These are phyloP conservation scores for Parathielavia appendiculata DNA, from an alignment of 495 filamentous ascomycete genomes.

Conservation along the genomic window DNA sequence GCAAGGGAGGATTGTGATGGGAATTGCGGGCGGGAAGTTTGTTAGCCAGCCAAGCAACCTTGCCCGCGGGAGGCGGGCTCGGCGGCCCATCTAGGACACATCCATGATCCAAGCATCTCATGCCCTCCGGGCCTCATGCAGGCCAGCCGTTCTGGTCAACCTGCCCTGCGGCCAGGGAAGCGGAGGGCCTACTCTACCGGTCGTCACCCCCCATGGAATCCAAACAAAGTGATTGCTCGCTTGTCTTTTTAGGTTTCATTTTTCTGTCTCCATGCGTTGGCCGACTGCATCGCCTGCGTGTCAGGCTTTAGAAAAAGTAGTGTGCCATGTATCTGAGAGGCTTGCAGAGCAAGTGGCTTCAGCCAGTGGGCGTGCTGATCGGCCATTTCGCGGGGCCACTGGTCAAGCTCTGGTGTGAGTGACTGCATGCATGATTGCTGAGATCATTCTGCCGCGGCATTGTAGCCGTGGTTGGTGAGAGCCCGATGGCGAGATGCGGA, in stretches of 20 bases:
- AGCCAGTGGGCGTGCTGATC: constrained; percentile 14
- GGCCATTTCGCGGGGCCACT: constrained; percentile 17
- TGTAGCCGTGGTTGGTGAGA: neutral
- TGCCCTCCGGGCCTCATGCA: constrained; percentile 7
- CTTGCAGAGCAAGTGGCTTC: constrained; percentile 2
- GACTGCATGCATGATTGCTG: neutral
- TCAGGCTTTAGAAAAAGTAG: constrained; percentile 1
- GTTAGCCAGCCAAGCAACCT: too few relatives aligned
- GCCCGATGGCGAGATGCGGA: neutral
- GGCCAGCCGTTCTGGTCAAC: constrained; percentile 13
- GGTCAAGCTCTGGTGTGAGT: constrained; percentile 7
- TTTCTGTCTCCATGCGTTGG: neutral
- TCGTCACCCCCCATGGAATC: neutral
- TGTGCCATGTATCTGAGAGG: constrained; percentile 15
- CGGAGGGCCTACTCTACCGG: constrained; percentile 6
- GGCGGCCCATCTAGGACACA: neutral
- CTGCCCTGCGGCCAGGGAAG: constrained; percentile 7
- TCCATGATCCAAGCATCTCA: neutral
- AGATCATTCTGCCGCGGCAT: neutral
- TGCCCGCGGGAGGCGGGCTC: neutral
- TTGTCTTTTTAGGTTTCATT: neutral
- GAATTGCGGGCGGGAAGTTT: neutral
- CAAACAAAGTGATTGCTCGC: constrained; percentile 5
- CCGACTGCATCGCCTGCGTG: constrained; percentile 9
- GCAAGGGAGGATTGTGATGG: constrained; percentile 6